phyloP scores from a whole-genome alignment of 208 protist species.

The Leishmania major region DNA sequence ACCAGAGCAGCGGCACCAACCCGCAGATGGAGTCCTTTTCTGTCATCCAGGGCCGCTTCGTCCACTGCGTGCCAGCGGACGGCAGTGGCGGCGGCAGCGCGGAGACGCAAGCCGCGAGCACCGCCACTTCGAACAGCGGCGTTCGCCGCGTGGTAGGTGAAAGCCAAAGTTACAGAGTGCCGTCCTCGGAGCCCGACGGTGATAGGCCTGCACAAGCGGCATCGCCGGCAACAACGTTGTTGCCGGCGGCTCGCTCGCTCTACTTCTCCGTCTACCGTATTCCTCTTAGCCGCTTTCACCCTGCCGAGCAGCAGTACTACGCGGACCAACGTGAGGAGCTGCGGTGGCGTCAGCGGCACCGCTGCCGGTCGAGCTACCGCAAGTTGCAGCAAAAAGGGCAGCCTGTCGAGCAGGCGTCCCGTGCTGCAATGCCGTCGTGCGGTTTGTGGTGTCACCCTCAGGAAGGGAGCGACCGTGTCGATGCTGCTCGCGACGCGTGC shows the following conservation, averaged over 20 bases:
- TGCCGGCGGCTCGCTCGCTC: slow-evolving; percentile 29
- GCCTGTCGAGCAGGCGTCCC: neutral
- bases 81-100: slow-evolving; percentile 6
- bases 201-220: neutral
- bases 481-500: neutral
- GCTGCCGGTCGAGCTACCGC: slow-evolving; percentile 13
- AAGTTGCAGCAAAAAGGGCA: neutral
- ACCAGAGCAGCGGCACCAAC: neutral
- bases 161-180: neutral
- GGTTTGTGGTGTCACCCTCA: neutral
- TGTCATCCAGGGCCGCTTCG: slow-evolving; percentile 55
- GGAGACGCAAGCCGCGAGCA: neutral
- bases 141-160: neutral
- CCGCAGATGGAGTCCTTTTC: slow-evolving; percentile 35
- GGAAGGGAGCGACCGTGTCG: neutral
- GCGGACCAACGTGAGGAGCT: slow-evolving; percentile 53
- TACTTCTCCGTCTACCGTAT: slow-evolving; percentile 71
- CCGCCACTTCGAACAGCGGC: neutral
- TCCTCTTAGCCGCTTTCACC: slow-evolving; percentile 47
- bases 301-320: slow-evolving; percentile 73
- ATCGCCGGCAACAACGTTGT: too few species aligned
- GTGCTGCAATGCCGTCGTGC: neutral
- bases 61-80: slow-evolving; percentile 44
- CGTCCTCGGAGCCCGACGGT: neutral
- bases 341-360: slow-evolving; percentile 44